These are phyloP conservation scores for Porcisia deanei DNA, from an alignment of 208 protist genomes.

Conservation along the genomic window DNA sequence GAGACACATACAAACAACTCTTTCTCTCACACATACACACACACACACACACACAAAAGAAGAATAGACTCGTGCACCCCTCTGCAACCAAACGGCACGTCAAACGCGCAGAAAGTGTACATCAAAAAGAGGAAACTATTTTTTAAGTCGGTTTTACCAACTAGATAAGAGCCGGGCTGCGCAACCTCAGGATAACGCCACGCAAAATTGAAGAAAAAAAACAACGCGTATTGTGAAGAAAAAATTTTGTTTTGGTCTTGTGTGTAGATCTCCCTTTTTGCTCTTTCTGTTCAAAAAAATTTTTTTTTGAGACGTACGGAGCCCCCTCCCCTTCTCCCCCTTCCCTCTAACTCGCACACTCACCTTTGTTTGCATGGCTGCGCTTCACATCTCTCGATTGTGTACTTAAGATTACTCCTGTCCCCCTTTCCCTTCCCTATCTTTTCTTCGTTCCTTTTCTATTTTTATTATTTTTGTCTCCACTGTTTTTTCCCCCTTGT, in stretches of 20 bases:
- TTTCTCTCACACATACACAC: not conserved
- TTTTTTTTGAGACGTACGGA: too few relatives aligned
- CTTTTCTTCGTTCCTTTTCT: conserved; percentile 1
- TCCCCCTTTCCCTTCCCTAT: not conserved
- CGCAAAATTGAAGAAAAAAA: not conserved
- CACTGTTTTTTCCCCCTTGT: not conserved
- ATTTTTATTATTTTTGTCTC: not conserved
- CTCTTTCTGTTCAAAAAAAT: too few relatives aligned
- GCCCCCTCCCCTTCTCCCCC: too few relatives aligned
- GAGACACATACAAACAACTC: not conserved
- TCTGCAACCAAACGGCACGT: not conserved
- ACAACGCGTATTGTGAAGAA: too few relatives aligned
- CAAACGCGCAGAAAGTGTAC: not conserved
- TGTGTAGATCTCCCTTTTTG: too few relatives aligned
- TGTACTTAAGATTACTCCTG: not conserved
- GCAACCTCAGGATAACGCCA: not conserved
- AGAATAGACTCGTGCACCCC: too few relatives aligned
- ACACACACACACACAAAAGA: too few relatives aligned
- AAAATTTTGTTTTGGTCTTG: not conserved
- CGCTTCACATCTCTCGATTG: not conserved
- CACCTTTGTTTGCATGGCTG: not conserved
- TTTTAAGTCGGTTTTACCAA: not conserved
- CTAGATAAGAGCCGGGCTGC: not conserved
- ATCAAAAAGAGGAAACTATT: not conserved
- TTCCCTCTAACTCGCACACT: too few relatives aligned